phyloP scores from a whole-genome alignment of 2,329 filamentous ascomycete species.

The Beauveria sp. region DNA sequence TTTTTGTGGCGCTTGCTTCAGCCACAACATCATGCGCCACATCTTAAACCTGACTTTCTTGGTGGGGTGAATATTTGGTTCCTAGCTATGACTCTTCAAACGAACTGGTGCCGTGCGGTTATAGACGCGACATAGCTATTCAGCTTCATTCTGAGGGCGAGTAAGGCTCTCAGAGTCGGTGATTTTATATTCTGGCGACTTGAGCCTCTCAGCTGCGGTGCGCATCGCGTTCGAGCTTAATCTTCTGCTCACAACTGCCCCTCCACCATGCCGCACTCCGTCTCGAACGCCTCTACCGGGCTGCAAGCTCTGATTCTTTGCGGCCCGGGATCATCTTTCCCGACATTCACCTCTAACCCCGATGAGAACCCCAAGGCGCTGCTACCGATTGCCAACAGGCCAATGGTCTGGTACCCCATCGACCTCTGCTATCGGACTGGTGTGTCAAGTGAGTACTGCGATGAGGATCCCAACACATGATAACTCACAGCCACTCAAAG shows the following conservation, averaged over 20 bases:
- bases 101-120: background rate
- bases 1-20: background rate
- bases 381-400: constrained; percentile 73
- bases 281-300: constrained; percentile 64
- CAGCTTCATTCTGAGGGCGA: background rate
- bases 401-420: constrained; percentile 85
- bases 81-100: constrained; percentile 8
- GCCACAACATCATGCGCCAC: constrained; percentile 3
- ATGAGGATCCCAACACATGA: background rate
- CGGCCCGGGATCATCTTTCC: constrained; percentile 73
- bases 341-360: constrained; percentile 73
- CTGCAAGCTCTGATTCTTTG: constrained; percentile 79
- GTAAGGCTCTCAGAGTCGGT: no score
- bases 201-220: background rate
- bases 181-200: no score
- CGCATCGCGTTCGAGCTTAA: background rate
- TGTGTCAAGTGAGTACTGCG: constrained; percentile 53
- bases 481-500: background rate
- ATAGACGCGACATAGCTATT: background rate
- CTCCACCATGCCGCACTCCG: constrained; percentile 63
- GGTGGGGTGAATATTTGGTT: constrained; percentile 12
- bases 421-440: constrained; percentile 80
- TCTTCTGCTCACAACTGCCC: constrained; percentile 7
- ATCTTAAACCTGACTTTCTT: constrained; percentile 5
- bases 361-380: constrained; percentile 77